Evolutionary conservation across 2,329 filamentous ascomycete genomes (phyloP).

Genomic region (Exophiala lecanii-corni): DNA sequence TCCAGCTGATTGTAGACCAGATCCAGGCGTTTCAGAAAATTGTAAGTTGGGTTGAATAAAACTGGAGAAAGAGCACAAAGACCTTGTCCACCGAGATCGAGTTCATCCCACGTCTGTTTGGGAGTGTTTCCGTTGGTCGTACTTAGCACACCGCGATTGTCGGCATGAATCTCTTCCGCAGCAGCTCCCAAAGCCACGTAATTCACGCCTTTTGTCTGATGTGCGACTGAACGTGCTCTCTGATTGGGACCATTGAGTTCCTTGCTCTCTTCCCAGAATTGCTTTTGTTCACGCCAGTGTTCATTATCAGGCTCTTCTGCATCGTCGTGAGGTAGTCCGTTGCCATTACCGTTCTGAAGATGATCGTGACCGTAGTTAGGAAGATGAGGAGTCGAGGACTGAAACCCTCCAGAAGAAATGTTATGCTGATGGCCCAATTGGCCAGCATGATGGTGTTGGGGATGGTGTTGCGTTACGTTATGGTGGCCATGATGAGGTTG

Average conservation of each 20-base stretch:
- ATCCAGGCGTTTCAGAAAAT: conserved; percentile 86
- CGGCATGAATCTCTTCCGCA: conserved; percentile 46
- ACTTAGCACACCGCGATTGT: conserved; percentile 62
- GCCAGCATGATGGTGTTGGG: conserved; percentile 34
- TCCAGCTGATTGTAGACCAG: conserved; percentile 89
- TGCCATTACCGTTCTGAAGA: conserved; percentile 56
- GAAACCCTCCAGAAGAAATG: conserved; percentile 44
- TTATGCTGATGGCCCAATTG: conserved; percentile 47
- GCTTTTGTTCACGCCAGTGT: conserved; percentile 86
- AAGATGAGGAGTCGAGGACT: conserved; percentile 52
- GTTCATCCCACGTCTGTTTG: conserved; percentile 81
- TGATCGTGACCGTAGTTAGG: conserved; percentile 45
- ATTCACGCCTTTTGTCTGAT: conserved; percentile 44
- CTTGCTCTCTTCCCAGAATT: conserved; percentile 69
- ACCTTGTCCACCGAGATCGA: conserved; percentile 95
- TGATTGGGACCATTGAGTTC: conserved; percentile 67
- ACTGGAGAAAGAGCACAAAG: conserved; percentile 73
- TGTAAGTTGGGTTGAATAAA: conserved; percentile 69
- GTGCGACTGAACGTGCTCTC: conserved; percentile 53
- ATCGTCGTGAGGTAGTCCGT: conserved; percentile 50
- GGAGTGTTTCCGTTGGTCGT: conserved; percentile 46
- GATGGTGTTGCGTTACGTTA: conserved; percentile 37
- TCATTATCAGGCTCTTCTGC: conserved; percentile 57
- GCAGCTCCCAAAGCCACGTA: conserved; percentile 44
- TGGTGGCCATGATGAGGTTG: conserved; percentile 43